Base-by-base conservation (phyloP, 1,139 yeast genomes). In the Candida frijolesensis region DNA sequence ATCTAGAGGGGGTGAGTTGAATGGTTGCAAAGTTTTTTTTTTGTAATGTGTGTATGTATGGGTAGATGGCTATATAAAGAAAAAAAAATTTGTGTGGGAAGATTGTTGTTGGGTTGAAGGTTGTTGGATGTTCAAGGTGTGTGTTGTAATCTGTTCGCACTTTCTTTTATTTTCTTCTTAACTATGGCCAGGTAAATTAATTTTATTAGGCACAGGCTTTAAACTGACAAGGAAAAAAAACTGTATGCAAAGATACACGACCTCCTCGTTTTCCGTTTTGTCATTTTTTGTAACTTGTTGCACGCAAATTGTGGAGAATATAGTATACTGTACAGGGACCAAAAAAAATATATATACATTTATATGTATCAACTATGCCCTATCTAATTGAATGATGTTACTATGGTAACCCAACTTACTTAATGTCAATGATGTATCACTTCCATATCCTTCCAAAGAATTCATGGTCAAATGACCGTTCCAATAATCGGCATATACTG, bases 401-500 rank as follows among this genome's bases (percentile, higher is more conserved):
- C 83, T 80, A 58, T 84, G 82, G 58, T 80, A 78, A 37, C 96
- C 96, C 51, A 90, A 76, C 62, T 90, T 88, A 33, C 91, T 87
- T 54, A 92, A 73, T 25, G 87, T 82, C 61, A 94, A 70, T 54
- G 87, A 86, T 0, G 95, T 91, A 64, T 92, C 99, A 45, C 95
- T 83, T 3, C 99, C 98, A 60, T 87, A 89, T 1, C 97, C 97
- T 56, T 89, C 94, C 45, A 92, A 71, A 1, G 96, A 86, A 60
- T 87, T 87, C 78, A 92, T 81, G 57, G 83, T 86, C 47, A 92
- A 69, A 48, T 85, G 87, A 4, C 98, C 97, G 60, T 91, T 94
- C 98, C 98, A 92, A 67, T 92, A 92, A 60, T 92, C 97, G 0
- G 96, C 92, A 63, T 92, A 92, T 0, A 92, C 89, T 57, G 88